Evolutionary conservation across 176 grass and related monocot species (phyloP).

Genomic region (Cenchrus fungigraminus): DNA sequence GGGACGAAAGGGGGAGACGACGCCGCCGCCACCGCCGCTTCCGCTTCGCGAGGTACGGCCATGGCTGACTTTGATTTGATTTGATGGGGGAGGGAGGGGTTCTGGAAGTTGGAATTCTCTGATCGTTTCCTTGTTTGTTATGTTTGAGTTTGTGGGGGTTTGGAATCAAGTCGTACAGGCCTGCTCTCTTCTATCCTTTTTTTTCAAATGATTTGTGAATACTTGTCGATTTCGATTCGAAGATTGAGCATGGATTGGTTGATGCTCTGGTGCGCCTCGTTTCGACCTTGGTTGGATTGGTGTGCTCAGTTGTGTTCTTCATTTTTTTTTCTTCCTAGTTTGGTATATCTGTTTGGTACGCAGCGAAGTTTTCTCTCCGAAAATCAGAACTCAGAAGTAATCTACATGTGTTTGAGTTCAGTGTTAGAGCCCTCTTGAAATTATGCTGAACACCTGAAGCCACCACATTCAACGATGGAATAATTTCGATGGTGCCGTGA

Average conservation of each 20-base stretch:
- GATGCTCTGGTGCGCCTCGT: not conserved
- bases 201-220: not conserved
- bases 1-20: not conserved
- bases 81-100: not conserved
- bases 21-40: slow-evolving; percentile 10
- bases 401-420: not conserved
- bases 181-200: not conserved
- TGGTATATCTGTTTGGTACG: not conserved
- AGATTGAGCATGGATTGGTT: not conserved
- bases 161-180: not conserved
- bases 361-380: not conserved
- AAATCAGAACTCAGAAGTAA: not conserved
- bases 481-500: not conserved
- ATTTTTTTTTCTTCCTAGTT: not conserved
- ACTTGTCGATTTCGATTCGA: not conserved
- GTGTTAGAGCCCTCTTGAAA: not conserved
- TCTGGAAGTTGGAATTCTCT: not conserved
- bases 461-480: not conserved
- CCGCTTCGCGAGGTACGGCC: slow-evolving; percentile 31
- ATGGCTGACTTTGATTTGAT: not conserved
- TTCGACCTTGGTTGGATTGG: not conserved
- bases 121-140: slow-evolving; percentile 25
- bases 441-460: not conserved
- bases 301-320: not conserved
- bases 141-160: not conserved